A percentile compares a stretch with the other conserved stretches of the same genome.
phyloP scores from a whole-genome alignment of 1,139 yeast genomes.

The Saccharomyces hybrid region DNA sequence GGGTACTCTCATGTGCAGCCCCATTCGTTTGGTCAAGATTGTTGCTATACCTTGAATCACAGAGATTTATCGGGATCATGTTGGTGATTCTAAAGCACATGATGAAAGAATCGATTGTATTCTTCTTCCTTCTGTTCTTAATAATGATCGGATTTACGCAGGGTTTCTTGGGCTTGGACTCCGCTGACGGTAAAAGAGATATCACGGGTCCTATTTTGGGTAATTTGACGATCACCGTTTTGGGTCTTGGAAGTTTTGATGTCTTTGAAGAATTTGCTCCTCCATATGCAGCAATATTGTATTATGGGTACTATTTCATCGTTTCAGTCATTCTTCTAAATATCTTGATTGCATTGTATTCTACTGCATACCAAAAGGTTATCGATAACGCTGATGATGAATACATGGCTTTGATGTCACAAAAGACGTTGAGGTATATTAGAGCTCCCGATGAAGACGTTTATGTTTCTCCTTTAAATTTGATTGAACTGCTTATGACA shows the following conservation, averaged over 20 bases:
- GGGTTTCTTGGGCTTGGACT: slow-evolving; percentile 80
- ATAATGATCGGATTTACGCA: slow-evolving; percentile 76
- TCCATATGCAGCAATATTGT: slow-evolving; percentile 73
- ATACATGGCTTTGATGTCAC: slow-evolving; percentile 76
- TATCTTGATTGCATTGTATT: slow-evolving; percentile 74
- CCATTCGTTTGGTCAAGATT: slow-evolving; percentile 84
- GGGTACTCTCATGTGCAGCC: slow-evolving; percentile 71
- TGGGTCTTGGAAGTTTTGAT: slow-evolving; percentile 66
- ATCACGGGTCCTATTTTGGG: slow-evolving; percentile 58
- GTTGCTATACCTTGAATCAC: slow-evolving; percentile 67
- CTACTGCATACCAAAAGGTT: slow-evolving; percentile 75
- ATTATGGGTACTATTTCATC: slow-evolving; percentile 68
- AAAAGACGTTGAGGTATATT: slow-evolving; percentile 72
- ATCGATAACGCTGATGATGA: slow-evolving; percentile 79
- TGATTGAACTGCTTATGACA: slow-evolving; percentile 51
- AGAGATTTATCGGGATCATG: slow-evolving; percentile 81
- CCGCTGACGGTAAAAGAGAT: slow-evolving; percentile 77
- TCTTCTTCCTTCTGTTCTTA: slow-evolving; percentile 64
- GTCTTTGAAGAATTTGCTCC: slow-evolving; percentile 68
- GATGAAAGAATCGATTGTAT: slow-evolving; percentile 78
- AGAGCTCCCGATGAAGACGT: slow-evolving; percentile 86
- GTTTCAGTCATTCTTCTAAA: slow-evolving; percentile 68
- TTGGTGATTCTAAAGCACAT: slow-evolving; percentile 75
- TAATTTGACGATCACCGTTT: slow-evolving; percentile 60
- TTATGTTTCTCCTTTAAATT: slow-evolving; percentile 77